Conservation (phyloP, 805 yeast genomes). For the Nakazawaea wickerhamii region DNA sequence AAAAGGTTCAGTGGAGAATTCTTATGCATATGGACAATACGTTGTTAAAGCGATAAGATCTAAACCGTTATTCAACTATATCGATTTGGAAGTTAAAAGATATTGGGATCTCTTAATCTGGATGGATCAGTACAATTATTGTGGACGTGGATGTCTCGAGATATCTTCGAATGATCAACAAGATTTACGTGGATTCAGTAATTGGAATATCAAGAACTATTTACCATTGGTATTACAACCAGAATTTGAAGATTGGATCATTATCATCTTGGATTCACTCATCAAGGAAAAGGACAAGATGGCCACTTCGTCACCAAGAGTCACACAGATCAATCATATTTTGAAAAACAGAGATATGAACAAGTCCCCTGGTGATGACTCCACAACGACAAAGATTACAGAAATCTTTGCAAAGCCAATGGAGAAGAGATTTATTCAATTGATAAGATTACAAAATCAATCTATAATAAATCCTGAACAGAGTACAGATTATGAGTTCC, state of each 20-base stretch:
- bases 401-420: constrained; percentile 58
- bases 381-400: constrained; percentile 15
- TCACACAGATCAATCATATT: constrained; percentile 61
- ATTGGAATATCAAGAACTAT: constrained; percentile 77
- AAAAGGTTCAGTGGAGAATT: constrained; percentile 75
- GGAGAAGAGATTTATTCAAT: constrained; percentile 56
- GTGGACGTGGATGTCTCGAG: constrained; percentile 58
- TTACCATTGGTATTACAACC: constrained; percentile 70
- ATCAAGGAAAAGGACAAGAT: constrained; percentile 46
- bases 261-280: constrained; percentile 67
- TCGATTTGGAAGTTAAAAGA: constrained; percentile 66
- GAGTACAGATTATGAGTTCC: constrained; percentile 63
- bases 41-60: constrained; percentile 71
- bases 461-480: constrained; percentile 62
- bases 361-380: constrained; percentile 14
- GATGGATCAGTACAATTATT: constrained; percentile 89
- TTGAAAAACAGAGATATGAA: constrained; percentile 36
- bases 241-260: constrained; percentile 86
- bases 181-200: constrained; percentile 41
- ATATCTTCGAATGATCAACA: constrained; percentile 41
- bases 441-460: constrained; percentile 68
- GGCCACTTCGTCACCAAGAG: constrained; percentile 39
- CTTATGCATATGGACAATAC: constrained; percentile 88
- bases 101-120: constrained; percentile 94
- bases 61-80: constrained; percentile 74